These are phyloP conservation scores for Phytophthora tubulina DNA, from an alignment of 352 stramenopile species.

Conservation along the genomic window DNA sequence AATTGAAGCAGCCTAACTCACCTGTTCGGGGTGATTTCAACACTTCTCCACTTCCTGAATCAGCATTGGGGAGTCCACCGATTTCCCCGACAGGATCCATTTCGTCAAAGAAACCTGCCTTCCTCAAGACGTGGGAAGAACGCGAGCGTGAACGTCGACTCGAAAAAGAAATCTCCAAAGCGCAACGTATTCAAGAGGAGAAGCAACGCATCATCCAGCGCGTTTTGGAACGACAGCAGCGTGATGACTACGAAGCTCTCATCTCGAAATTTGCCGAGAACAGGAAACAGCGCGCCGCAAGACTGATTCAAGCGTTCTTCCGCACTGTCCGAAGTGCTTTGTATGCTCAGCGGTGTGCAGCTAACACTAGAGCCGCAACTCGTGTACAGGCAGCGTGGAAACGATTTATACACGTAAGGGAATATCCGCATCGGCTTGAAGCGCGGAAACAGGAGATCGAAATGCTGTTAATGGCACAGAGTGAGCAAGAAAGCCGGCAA, in stretches of 20 bases:
- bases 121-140: conserved; percentile 83
- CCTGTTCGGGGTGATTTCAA: neutral
- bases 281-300: conserved; percentile 35
- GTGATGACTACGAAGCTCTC: conserved; percentile 29
- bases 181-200: conserved; percentile 70
- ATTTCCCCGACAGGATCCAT: conserved; percentile 30
- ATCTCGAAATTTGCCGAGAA: conserved; percentile 22
- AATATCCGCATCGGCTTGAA: conserved; percentile 38
- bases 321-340: conserved; percentile 16
- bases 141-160: conserved; percentile 62
- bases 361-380: conserved; percentile 25
- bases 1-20: conserved; percentile 13
- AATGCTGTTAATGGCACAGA: conserved; percentile 42
- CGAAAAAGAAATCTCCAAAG: conserved; percentile 69
- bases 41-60: neutral
- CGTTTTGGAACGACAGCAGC: conserved; percentile 46
- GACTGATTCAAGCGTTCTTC: conserved; percentile 42
- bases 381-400: conserved; percentile 48
- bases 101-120: conserved; percentile 58
- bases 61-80: conserved; percentile 7
- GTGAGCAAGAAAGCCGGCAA: conserved; percentile 43
- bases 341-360: neutral
- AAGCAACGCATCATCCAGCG: conserved; percentile 58
- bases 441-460: conserved; percentile 27
- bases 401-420: conserved; percentile 32